Percentiles rank a stretch among this genome's conserved stretches.
phyloP scores from a whole-genome alignment of 352 stramenopile genomes.

The Phytopythium chamaehyphon region DNA sequence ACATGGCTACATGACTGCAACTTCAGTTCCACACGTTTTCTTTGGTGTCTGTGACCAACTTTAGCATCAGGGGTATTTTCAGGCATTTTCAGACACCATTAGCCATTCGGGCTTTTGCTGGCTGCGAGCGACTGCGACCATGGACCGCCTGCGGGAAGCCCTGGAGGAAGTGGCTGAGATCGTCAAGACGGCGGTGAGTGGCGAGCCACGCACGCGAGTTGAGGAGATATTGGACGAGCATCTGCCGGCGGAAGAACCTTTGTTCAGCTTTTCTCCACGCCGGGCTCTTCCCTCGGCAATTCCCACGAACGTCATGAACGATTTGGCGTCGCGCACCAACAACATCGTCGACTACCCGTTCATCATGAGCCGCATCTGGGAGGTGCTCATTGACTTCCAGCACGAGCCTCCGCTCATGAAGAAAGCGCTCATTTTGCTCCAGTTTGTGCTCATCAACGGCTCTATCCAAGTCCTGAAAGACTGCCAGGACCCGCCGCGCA shows the following conservation, averaged over 20 bases:
- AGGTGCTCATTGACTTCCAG: conserved; percentile 56
- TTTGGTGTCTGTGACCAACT: too few relatives aligned
- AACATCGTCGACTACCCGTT: conserved; percentile 75
- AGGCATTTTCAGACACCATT: too few relatives aligned
- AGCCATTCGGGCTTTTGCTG: too few relatives aligned
- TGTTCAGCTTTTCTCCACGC: conserved; percentile 38
- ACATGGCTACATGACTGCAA: too few relatives aligned
- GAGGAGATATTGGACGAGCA: conserved; percentile 63
- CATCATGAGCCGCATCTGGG: conserved; percentile 71
- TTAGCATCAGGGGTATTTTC: too few relatives aligned
- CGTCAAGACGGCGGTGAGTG: conserved; percentile 48
- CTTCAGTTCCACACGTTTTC: too few relatives aligned
- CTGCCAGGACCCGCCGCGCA: conserved; percentile 36
- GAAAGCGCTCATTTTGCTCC: conserved; percentile 58
- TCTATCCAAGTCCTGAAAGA: conserved; percentile 62
- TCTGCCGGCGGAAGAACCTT: conserved; percentile 38
- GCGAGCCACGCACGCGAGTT: conserved; percentile 54
- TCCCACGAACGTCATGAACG: conserved; percentile 49
- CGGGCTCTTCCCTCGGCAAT: conserved; percentile 29
- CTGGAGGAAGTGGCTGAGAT: conserved; percentile 64
- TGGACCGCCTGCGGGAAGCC: conserved; percentile 52
- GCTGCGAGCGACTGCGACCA: conserved; percentile 6
- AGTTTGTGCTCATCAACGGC: conserved; percentile 69
- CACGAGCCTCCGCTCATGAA: conserved; percentile 53
- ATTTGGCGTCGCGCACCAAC: conserved; percentile 57